Evolutionary conservation across 164 flowering plant genomes (phyloP).

Genomic region (Stephania yunnanensis): DNA sequence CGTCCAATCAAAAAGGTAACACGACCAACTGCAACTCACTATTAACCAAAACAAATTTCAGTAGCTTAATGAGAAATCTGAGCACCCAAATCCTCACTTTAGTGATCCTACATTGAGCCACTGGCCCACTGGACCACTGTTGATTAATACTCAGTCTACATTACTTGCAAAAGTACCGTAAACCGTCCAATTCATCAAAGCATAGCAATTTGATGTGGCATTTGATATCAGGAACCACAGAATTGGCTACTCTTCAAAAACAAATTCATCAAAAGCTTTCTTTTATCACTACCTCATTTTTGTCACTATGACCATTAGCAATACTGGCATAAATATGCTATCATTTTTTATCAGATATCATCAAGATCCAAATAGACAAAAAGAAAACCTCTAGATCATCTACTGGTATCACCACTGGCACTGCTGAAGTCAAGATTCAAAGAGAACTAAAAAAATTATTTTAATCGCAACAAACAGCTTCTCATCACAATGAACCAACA

Average conservation of each 20-base stretch:
- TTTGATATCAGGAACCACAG: neutral
- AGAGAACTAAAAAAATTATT: too few relatives aligned
- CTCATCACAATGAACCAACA: neutral
- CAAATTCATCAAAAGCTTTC: neutral
- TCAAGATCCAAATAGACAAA: neutral
- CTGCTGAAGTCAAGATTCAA: too few relatives aligned
- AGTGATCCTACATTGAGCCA: neutral
- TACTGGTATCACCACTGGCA: too few relatives aligned
- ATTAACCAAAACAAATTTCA: neutral
- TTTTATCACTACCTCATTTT: neutral
- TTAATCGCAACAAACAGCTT: neutral
- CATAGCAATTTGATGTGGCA: neutral
- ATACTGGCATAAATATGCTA: too few relatives aligned
- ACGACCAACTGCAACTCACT: neutral
- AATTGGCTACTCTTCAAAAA: neutral
- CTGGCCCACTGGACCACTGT: neutral
- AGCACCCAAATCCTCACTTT: neutral
- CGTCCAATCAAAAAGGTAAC: neutral
- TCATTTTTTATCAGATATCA: too few relatives aligned
- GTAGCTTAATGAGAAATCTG: neutral
- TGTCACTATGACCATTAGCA: neutral
- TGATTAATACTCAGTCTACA: neutral
- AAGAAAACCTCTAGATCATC: neutral
- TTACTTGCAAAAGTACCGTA: neutral
- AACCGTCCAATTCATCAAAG: neutral